phyloP scores from a whole-genome alignment of 768 basidiomycete species.

The Asterophora parasitica region DNA sequence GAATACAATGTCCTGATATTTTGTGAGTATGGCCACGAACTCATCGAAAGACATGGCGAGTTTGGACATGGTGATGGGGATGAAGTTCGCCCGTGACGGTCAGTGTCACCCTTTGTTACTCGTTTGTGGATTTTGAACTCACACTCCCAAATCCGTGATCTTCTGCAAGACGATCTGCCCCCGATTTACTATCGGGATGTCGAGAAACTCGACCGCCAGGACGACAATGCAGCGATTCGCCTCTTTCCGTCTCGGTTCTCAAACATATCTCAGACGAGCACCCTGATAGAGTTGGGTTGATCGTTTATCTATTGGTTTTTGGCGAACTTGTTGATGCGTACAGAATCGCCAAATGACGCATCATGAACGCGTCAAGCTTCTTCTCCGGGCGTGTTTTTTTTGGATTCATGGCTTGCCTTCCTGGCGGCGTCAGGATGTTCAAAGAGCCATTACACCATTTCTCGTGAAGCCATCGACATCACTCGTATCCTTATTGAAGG shows the following conservation, averaged over 20 bases:
- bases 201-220: conserved; percentile 24
- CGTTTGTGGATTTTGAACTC: no score
- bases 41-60: no score
- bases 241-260: conserved; percentile 32
- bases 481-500: background rate
- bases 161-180: no score
- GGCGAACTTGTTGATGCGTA: background rate
- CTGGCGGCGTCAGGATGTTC: background rate
- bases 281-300: conserved; percentile 20
- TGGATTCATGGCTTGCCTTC: background rate
- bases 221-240: conserved; percentile 36
- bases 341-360: background rate
- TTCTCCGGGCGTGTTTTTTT: background rate
- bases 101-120: no score
- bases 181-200: no score
- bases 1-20: no score
- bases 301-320: conserved; percentile 32
- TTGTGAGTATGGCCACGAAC: no score
- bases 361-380: background rate
- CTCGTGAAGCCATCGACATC: background rate
- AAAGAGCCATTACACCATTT: background rate
- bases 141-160: no score
- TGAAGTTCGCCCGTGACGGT: no score
- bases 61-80: no score
- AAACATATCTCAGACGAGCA: conserved; percentile 19